Percentiles rank a stretch among this genome's conserved stretches.
Conservation (phyloP, 2,329 filamentous ascomycete species). For the Aphanocladium album region DNA sequence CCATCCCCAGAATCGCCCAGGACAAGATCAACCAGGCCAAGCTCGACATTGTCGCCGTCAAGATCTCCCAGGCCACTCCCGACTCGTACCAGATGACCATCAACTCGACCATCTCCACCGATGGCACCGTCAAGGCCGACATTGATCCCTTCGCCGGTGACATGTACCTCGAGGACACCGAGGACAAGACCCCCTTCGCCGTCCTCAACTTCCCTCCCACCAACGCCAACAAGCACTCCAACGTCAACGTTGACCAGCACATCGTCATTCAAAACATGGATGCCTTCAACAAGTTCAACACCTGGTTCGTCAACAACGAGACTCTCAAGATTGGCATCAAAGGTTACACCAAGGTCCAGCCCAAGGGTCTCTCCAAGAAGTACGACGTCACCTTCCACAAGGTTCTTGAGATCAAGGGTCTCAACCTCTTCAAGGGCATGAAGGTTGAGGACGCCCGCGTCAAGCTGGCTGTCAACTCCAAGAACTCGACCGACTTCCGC, state of each 20-base stretch:
- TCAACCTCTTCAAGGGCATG: conserved; percentile 53
- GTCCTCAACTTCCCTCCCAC: conserved; percentile 48
- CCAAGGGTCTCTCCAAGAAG: conserved; percentile 43
- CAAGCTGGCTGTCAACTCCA: conserved; percentile 30
- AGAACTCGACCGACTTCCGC: conserved; percentile 32
- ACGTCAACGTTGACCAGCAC: conserved; percentile 48
- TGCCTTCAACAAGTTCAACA: conserved; percentile 52
- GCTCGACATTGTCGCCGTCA: conserved; percentile 52
- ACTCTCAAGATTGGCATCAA: conserved; percentile 45
- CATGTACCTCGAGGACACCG: conserved; percentile 50
- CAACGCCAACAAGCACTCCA: conserved; percentile 41
- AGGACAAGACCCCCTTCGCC: conserved; percentile 44
- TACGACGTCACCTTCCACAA: conserved; percentile 53
- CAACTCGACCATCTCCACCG: conserved; percentile 50
- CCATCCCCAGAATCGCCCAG: conserved; percentile 53
- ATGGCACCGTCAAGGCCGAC: conserved; percentile 47
- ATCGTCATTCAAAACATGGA: conserved; percentile 41
- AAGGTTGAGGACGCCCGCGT: conserved; percentile 47
- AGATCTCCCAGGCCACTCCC: conserved; percentile 41
- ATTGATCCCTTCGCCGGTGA: conserved; percentile 46
- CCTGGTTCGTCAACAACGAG: conserved; percentile 46
- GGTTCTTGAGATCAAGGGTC: conserved; percentile 44
- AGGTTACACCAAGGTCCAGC: conserved; percentile 48
- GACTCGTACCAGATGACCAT: conserved; percentile 47
- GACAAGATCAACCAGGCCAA: conserved; percentile 48